Percentiles rank a stretch among this genome's conserved stretches.
phyloP scores from a whole-genome alignment of 2,329 filamentous ascomycete genomes.

The Colletotrichum brevisporum region DNA sequence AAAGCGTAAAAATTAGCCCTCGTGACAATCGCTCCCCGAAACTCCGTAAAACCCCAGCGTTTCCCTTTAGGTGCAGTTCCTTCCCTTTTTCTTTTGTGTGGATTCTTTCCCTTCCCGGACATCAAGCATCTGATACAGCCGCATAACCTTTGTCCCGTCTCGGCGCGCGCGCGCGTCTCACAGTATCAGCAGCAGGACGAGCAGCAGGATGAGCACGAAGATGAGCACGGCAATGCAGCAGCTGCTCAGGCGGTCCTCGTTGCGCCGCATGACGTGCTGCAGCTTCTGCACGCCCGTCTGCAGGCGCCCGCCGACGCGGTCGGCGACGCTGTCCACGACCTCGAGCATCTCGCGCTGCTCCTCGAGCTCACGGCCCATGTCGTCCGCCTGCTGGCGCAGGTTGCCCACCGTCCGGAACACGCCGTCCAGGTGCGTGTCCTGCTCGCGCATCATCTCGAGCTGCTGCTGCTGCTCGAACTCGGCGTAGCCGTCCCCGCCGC shows the following conservation, averaged over 20 bases:
- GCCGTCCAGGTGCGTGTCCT: constrained; percentile 92
- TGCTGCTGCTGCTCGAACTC: constrained; percentile 94
- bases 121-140: too few relatives aligned
- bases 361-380: constrained; percentile 96
- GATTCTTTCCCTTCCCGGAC: not conserved
- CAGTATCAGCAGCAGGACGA: constrained; percentile 81
- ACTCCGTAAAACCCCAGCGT: constrained; percentile 22
- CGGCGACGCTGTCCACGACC: constrained; percentile 85
- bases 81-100: not conserved
- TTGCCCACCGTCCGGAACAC: constrained; percentile 96
- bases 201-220: constrained; percentile 86
- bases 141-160: not conserved
- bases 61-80: not conserved
- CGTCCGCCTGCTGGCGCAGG: constrained; percentile 88
- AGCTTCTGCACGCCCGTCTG: constrained; percentile 90
- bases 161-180: constrained; percentile 48
- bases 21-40: constrained; percentile 28
- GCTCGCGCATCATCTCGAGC: constrained; percentile 91
- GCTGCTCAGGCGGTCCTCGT: constrained; percentile 89
- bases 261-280: constrained; percentile 85
- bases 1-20: not conserved
- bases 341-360: constrained; percentile 93
- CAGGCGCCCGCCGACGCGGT: constrained; percentile 88
- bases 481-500: constrained; percentile 71
- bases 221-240: constrained; percentile 94